Base-by-base conservation (phyloP, 371 early-diverging fungal genomes). In the Cokeromyces recurvatus region DNA sequence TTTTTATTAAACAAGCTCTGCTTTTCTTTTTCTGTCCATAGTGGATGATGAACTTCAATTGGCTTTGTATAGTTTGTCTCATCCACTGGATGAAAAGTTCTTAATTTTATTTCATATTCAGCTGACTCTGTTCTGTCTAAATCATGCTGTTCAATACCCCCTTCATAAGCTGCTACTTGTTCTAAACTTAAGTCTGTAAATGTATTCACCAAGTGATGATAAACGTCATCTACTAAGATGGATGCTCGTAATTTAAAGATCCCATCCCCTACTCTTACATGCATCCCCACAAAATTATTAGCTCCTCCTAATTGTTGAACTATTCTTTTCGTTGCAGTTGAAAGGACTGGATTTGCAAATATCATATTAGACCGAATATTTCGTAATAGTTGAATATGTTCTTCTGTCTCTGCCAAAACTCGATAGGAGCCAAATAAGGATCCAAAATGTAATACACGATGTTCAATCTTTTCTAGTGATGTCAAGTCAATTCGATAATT, bases 401-500 rank as follows among this genome's bases (percentile, higher is more conserved):
- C 57, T 12, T 57, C 55, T 0, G 73, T 66, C 41, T 64, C 65
- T 2, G 79, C 77, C 34, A 78, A 53, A 8, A 81, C 68, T 16
- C 81, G 71, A 45, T 81, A 74, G 0, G 71, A 63, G 0, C 78
- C 79, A 64, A 76, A 81, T 20, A 81, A 50, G 15, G 81, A 81
- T 0, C 79, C 76, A 50, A 81, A 77, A 32, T 81, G 81, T 9
- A 81, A 39, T 0, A 81, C 53, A 6, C 48, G 57, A 36, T 64
- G 63, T 1, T 72, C 64, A n/a, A 76, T 66, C 7, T 57, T 44
- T 32, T 72, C 59, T 6, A 81, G 58, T 4, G 65, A 59, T 0
- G 53, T 57, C 7, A 81, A 22, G n/a, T 77, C 71, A 9, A 77
- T 44, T 3, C 63, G 54, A 25, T 76, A 57, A 24, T 66, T 54